phyloP scores from a whole-genome alignment of 305 asterid species.

The Fraxinus baroniana region DNA sequence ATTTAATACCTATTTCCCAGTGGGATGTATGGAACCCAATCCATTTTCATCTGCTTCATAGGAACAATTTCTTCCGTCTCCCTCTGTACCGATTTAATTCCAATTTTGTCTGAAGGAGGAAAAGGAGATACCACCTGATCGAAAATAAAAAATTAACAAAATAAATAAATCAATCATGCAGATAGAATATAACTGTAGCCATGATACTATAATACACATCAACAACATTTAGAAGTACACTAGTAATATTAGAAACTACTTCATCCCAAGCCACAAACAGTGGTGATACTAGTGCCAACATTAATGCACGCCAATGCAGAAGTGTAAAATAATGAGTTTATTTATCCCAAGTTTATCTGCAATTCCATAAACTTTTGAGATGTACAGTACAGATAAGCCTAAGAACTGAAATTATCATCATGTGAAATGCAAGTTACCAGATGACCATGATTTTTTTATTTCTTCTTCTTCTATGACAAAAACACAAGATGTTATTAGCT shows the following conservation, averaged over 20 bases:
- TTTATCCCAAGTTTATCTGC: neutral
- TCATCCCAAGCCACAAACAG: neutral
- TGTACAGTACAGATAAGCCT: neutral
- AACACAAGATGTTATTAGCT: neutral
- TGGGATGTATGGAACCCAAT: constrained; percentile 91
- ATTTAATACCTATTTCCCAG: constrained; percentile 55
- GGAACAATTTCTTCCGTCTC: constrained; percentile 83
- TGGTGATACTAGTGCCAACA: neutral
- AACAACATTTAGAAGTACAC: neutral
- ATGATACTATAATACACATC: neutral
- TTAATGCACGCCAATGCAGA: neutral
- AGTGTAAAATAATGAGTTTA: neutral
- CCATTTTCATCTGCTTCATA: constrained; percentile 96
- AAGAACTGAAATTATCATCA: neutral
- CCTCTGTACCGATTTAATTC: constrained; percentile 87
- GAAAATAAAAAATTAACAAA: constrained; percentile 15
- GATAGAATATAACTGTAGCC: neutral
- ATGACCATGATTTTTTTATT: neutral
- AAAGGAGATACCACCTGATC: constrained; percentile 75
- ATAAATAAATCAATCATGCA: neutral
- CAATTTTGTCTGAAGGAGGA: constrained; percentile 94
- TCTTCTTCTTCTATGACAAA: neutral
- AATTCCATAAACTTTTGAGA: neutral
- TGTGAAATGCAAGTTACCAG: neutral
- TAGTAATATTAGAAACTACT: neutral